phyloP scores from a whole-genome alignment of 768 basidiomycete genomes.

The Mycena chlorophos region DNA sequence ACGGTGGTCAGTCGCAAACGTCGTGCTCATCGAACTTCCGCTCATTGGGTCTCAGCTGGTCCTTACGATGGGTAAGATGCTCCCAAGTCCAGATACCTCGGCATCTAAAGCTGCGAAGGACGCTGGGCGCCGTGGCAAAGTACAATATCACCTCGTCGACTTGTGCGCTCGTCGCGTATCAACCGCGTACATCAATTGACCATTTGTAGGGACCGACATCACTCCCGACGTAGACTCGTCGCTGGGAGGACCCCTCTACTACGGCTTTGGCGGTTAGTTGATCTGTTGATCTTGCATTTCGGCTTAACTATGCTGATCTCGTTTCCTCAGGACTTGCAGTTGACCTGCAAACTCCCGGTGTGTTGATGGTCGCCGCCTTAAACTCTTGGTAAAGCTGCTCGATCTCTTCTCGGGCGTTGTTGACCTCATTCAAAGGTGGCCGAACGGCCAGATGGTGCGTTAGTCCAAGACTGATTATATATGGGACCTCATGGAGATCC shows the following conservation, averaged over 20 bases:
- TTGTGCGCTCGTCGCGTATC: not conserved
- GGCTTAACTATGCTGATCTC: slow-evolving; percentile 61
- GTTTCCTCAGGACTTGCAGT: slow-evolving; percentile 60
- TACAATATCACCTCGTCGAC: not conserved
- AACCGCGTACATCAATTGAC: not conserved
- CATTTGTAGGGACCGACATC: slow-evolving; percentile 52
- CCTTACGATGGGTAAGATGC: slow-evolving; percentile 53
- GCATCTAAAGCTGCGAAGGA: not conserved
- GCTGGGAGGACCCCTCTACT: not conserved
- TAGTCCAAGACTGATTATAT: not conserved
- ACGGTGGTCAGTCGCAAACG: slow-evolving; percentile 35
- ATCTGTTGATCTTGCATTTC: slow-evolving; percentile 50
- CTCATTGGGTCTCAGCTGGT: slow-evolving; percentile 37
- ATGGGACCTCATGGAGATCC: not conserved
- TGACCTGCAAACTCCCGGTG: slow-evolving; percentile 60
- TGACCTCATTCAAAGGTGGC: slow-evolving; percentile 36
- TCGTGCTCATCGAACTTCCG: not conserved
- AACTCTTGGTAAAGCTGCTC: slow-evolving; percentile 49
- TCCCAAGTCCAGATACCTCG: not conserved
- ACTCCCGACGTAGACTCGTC: slow-evolving; percentile 44
- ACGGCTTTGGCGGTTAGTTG: slow-evolving; percentile 42
- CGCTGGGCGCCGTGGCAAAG: not conserved
- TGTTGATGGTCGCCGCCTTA: slow-evolving; percentile 67
- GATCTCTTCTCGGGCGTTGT: not conserved
- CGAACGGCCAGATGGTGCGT: slow-evolving; percentile 55